Evolutionary conservation across 305 asterid species (phyloP).

Genomic region (Fraxinus xanthoxyloides): DNA sequence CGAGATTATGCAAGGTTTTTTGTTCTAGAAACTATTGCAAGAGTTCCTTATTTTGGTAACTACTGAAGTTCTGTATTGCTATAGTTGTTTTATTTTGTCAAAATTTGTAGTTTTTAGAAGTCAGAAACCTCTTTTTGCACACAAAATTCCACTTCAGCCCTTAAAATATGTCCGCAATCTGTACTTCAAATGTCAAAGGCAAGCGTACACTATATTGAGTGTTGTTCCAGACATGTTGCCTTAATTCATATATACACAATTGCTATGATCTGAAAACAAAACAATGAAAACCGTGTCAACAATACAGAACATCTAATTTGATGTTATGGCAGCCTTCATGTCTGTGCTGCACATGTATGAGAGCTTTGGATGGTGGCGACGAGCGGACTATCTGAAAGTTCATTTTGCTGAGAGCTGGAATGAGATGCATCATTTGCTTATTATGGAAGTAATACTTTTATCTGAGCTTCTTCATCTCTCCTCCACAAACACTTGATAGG

Average conservation of each 20-base stretch:
- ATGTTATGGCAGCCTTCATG: conserved; percentile 76
- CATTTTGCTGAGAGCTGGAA: conserved; percentile 99
- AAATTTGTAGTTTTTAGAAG: neutral
- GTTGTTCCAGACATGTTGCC: neutral
- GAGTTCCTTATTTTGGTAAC: conserved; percentile 98
- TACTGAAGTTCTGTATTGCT: conserved; percentile 20
- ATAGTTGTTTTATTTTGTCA: neutral
- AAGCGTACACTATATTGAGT: neutral
- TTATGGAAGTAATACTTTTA: conserved; percentile 78
- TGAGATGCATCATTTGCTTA: conserved; percentile 99
- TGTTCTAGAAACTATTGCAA: conserved; percentile 94
- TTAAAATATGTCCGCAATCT: neutral
- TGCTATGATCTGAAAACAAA: neutral
- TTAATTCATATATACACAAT: neutral
- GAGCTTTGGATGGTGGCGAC: conserved; percentile 99
- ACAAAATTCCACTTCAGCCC: neutral
- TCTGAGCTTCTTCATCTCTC: conserved; percentile 20
- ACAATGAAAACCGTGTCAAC: neutral
- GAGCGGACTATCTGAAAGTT: conserved; percentile 92
- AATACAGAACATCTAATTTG: conserved; percentile 1
- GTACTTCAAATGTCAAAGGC: neutral
- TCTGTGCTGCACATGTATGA: conserved; percentile 95
- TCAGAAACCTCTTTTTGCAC: conserved; percentile 5
- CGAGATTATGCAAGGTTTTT: conserved; percentile 84
- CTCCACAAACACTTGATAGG: conserved; percentile 3